phyloP scores from a whole-genome alignment of 2,329 filamentous ascomycete species.

The Fusarium brevicatenulatum region DNA sequence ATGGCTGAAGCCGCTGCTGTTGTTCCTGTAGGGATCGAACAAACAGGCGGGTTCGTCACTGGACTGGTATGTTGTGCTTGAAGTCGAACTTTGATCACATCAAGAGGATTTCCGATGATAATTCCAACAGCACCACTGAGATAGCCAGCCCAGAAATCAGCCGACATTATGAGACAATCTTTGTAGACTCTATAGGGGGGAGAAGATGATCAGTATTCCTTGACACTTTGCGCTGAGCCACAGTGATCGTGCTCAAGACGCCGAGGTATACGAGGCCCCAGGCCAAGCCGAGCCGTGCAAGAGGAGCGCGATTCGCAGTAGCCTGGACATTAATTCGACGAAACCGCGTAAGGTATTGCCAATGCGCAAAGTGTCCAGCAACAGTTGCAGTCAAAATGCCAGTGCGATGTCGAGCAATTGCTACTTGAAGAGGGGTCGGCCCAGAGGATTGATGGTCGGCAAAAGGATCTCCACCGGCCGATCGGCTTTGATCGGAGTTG shows the following conservation, averaged over 20 bases:
- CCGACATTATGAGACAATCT: conserved; percentile 68
- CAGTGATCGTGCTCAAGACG: conserved; percentile 38
- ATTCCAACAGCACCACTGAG: conserved; percentile 87
- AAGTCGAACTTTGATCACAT: conserved; percentile 71
- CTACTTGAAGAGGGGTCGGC: conserved; percentile 43
- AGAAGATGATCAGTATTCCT: conserved; percentile 20
- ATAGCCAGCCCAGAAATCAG: conserved; percentile 95
- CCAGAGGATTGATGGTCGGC: conserved; percentile 42
- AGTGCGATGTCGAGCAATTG: conserved; percentile 38
- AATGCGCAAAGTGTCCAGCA: conserved; percentile 41
- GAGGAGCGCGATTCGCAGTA: conserved; percentile 28
- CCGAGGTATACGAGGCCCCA: conserved; percentile 41
- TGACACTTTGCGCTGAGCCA: conserved; percentile 36
- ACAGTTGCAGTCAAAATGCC: conserved; percentile 40
- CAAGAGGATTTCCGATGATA: conserved; percentile 87
- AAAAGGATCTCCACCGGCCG: conserved; percentile 37
- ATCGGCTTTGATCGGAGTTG: conserved; percentile 41
- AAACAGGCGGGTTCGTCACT: conserved; percentile 19
- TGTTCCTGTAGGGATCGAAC: conserved; percentile 9
- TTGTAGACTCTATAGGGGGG: conserved; percentile 7
- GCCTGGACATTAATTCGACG: conserved; percentile 35
- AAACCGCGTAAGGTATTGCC: conserved; percentile 39
- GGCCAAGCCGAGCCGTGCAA: conserved; percentile 37
- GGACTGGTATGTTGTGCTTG: conserved; percentile 64
- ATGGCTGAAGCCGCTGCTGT: conserved; percentile 12